Percentiles rank a stretch among this genome's conserved stretches.
These are phyloP conservation scores for Daldinia sp. DNA, from an alignment of 2,329 filamentous ascomycete genomes.

Conservation along the genomic window DNA sequence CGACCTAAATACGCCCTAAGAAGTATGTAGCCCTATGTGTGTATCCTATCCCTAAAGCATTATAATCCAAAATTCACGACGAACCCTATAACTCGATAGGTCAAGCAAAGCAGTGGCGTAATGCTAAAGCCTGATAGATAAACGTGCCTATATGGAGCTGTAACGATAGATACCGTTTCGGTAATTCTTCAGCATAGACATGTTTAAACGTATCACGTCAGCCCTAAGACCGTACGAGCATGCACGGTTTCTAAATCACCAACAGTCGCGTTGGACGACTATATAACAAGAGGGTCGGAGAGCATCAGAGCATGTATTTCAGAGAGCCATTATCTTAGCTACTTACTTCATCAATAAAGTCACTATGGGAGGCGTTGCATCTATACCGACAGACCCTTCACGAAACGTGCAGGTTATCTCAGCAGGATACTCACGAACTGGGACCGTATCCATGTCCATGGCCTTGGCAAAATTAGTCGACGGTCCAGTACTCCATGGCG, in stretches of 20 bases:
- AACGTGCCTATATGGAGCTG: background rate
- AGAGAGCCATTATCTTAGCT: background rate
- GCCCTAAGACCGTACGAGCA: background rate
- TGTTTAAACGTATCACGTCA: background rate
- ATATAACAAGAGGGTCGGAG: background rate
- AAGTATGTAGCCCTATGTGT: background rate
- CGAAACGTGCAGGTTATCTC: slow-evolving; percentile 53
- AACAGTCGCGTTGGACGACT: background rate
- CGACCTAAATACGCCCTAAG: background rate
- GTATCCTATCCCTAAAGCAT: too few species aligned
- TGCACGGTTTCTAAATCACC: background rate
- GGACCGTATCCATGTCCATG: slow-evolving; percentile 58
- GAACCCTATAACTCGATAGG: background rate
- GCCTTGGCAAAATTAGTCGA: slow-evolving; percentile 57
- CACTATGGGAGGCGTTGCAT: slow-evolving; percentile 41
- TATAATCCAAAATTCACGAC: background rate
- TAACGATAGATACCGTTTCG: background rate
- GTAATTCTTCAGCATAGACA: background rate
- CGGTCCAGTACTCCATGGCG: slow-evolving; percentile 59
- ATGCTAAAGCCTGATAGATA: background rate
- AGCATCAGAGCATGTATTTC: too few species aligned
- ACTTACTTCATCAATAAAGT: background rate
- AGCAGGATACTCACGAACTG: slow-evolving; percentile 56
- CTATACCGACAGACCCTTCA: slow-evolving; percentile 46
- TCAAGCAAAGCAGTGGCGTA: background rate